Evolutionary conservation across 2,329 filamentous ascomycete genomes (phyloP).

Genomic region (Penicillium paneum): DNA sequence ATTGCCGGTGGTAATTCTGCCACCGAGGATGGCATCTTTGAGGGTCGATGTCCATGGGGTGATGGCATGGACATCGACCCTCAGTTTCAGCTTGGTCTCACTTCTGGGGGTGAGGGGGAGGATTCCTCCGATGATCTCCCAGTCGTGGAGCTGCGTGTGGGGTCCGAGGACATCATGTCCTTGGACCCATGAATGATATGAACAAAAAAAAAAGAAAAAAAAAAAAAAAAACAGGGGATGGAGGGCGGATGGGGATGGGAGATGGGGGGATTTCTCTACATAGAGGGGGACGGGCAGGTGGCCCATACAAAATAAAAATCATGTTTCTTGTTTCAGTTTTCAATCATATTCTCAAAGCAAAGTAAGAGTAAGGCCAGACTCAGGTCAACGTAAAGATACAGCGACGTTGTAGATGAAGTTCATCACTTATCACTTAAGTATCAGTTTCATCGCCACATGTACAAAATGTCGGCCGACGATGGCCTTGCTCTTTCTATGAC

Average conservation of each 20-base stretch:
- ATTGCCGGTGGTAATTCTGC: conserved; percentile 26
- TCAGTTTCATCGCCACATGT: not conserved
- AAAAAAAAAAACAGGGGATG: not conserved
- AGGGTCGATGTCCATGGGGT: conserved; percentile 31
- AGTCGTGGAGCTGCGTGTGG: conserved; percentile 42
- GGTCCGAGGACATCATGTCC: conserved; percentile 32
- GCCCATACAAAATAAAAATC: conserved; percentile 5
- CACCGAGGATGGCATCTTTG: conserved; percentile 31
- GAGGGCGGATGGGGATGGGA: not conserved
- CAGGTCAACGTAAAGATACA: not conserved
- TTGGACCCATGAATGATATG: conserved; percentile 16
- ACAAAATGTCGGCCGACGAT: not conserved
- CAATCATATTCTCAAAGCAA: not conserved
- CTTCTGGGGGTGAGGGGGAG: conserved; percentile 30
- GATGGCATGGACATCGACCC: conserved; percentile 32
- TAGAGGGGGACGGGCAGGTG: not conserved
- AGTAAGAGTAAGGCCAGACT: not conserved
- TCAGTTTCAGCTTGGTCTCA: conserved; percentile 17
- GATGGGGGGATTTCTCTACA: not conserved
- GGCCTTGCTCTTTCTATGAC: too few species aligned
- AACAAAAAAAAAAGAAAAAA: not conserved
- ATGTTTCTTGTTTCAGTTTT: not conserved
- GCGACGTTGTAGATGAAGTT: not conserved
- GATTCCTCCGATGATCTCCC: conserved; percentile 40
- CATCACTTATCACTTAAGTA: not conserved